phyloP scores from a whole-genome alignment of 2,329 filamentous ascomycete genomes.

The Colletotrichum sp. region DNA sequence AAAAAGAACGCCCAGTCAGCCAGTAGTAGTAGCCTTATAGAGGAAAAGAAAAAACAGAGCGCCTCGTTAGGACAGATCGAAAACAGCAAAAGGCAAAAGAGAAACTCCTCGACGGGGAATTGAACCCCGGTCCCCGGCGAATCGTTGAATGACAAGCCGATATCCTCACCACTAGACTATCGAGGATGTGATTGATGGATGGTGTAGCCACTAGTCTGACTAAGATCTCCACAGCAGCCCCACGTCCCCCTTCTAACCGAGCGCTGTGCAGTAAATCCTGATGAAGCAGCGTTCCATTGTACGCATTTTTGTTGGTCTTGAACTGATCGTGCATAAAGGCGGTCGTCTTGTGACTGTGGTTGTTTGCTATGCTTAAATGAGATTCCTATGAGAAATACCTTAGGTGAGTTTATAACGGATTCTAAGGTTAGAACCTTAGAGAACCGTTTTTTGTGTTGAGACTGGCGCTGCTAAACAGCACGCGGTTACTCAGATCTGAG shows the following conservation, averaged over 20 bases:
- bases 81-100: background rate
- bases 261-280: background rate
- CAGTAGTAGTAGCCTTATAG: no score
- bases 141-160: slow-evolving; percentile 11
- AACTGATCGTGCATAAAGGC: background rate
- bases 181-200: background rate
- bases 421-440: background rate
- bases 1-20: no score
- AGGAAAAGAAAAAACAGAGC: background rate
- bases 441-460: background rate
- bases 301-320: background rate
- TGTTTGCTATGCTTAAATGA: background rate
- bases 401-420: background rate
- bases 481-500: background rate
- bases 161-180: slow-evolving; percentile 23
- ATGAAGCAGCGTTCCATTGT: background rate
- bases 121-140: slow-evolving; percentile 21
- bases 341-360: background rate
- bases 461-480: background rate
- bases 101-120: slow-evolving; percentile 16
- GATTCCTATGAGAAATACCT: background rate
- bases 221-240: background rate
- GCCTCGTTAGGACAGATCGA: fast-evolving
- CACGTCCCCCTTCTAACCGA: background rate
- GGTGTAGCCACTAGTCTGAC: fast-evolving